Base-by-base conservation (phyloP, 768 basidiomycete species). In the Phaeotremella skinneri region DNA sequence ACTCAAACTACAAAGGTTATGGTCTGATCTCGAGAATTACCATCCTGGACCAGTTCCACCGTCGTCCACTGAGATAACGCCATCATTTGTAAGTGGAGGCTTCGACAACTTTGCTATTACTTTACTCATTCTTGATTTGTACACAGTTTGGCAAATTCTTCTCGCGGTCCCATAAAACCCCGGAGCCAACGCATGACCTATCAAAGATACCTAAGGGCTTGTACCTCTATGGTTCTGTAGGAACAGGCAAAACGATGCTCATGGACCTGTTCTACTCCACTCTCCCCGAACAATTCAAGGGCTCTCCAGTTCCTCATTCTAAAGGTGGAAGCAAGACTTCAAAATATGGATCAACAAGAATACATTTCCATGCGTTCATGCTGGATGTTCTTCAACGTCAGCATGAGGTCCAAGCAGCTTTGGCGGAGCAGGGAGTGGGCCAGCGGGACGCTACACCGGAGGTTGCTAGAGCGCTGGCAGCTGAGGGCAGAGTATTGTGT, bases 361-460 rank as follows among this genome's bases (percentile, higher is more conserved):
- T 97, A 16, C 96, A 99, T 77, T 99, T 99, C 75, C 93, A 98
- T 73, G 90, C 91, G 1, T 98, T 99, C 81, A 98, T 99, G 96
- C 86, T 97, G 62, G 96, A 99, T 73, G 92, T 97, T 21, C 90
- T 97, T 76, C 96, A 94, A 72, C 86, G 91, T 17, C 72, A 73
- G 30, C 72, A 73, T 52, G 55, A 60, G 43, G 69, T 73, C 6
- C 52, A 49, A 47, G 42, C 45, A 25, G 34, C 49, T 32, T 73
- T 69, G 52, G 51, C 49, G 51, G 49, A 49, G 25, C 41, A 86
- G 79, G 88, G 88, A 1, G 79, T 80, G 62, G 74, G 82, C 16
- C 84, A 85, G 45, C 87, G 88, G 17, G 91, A 97, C 74, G 87
- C 90, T 27, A 89, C 96, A 69, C 80, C 85, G 25, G 89, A 90